A percentile compares a stretch with the other conserved stretches of the same genome.
Evolutionary conservation across 192 early-diverging fungal genomes (phyloP).

Genomic region (Coemansia sp.): DNA sequence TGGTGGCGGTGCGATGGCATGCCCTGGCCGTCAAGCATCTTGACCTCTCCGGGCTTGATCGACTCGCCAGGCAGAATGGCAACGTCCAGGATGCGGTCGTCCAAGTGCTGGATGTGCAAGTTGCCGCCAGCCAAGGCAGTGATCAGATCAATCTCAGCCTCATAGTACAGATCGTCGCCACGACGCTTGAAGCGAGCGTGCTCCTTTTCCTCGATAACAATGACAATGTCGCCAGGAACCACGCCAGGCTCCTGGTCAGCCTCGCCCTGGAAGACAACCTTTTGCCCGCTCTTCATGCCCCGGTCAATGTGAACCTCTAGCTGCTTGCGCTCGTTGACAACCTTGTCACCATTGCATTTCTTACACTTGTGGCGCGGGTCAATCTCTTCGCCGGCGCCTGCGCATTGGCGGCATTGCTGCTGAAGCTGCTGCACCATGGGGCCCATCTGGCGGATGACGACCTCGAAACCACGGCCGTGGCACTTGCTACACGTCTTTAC

Average conservation of each 20-base stretch:
- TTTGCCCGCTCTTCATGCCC: slow-evolving; percentile 96
- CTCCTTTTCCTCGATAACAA: slow-evolving; percentile 93
- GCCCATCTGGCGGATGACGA: slow-evolving; percentile 91
- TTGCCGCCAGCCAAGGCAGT: slow-evolving; percentile 95
- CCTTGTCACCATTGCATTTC: slow-evolving; percentile 87
- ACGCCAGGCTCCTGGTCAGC: slow-evolving; percentile 93
- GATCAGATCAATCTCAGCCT: slow-evolving; percentile 90
- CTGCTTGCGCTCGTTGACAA: slow-evolving; percentile 85
- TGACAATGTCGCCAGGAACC: slow-evolving; percentile 96
- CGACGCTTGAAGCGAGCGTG: slow-evolving; percentile 92
- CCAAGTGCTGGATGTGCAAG: slow-evolving; percentile 88
- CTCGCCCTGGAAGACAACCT: slow-evolving; percentile 93
- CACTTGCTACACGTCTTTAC: slow-evolving; percentile 81
- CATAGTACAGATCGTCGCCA: slow-evolving; percentile 87
- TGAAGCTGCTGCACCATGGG: slow-evolving; percentile 99
- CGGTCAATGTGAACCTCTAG: slow-evolving; percentile 98
- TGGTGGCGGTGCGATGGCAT: slow-evolving; percentile 92
- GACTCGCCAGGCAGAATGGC: slow-evolving; percentile 90
- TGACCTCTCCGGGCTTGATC: slow-evolving; percentile 89
- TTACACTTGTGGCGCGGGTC: slow-evolving; percentile 88
- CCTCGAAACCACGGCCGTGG: slow-evolving; percentile 86
- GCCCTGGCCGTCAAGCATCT: slow-evolving; percentile 86
- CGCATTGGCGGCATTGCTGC: slow-evolving; percentile 88
- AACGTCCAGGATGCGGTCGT: slow-evolving; percentile 85
- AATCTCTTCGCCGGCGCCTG: slow-evolving; percentile 89